These are phyloP conservation scores for Leccinum pellstonianum DNA, from an alignment of 768 basidiomycete species.

Conservation along the genomic window DNA sequence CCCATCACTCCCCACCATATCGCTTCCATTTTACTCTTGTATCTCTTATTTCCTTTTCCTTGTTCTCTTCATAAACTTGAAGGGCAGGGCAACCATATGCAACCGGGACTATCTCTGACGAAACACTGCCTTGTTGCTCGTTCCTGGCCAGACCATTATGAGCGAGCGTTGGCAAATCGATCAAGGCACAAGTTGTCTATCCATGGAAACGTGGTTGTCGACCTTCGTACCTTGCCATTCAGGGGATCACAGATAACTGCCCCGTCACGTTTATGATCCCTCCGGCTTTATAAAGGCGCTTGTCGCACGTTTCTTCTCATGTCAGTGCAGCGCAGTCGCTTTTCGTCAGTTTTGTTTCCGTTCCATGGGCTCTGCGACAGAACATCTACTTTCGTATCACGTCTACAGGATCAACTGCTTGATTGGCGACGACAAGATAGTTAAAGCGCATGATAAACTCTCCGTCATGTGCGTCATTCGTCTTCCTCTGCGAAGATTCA, in stretches of 20 bases:
- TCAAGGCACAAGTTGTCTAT: not conserved
- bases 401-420: slow-evolving; percentile 27
- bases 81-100: not conserved
- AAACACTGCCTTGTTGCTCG: not conserved
- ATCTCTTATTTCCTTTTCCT: not conserved
- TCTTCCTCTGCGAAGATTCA: not conserved
- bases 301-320: not conserved
- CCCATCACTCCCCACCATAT: not conserved
- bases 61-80: not conserved
- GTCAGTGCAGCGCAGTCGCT: not conserved
- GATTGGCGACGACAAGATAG: slow-evolving; percentile 24
- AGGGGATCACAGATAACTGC: not conserved
- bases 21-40: not conserved
- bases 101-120: not conserved
- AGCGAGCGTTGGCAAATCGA: not conserved
- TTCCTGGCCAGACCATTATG: not conserved
- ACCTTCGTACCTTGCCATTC: not conserved
- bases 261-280: not conserved
- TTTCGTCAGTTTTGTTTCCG: not conserved
- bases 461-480: slow-evolving; percentile 18
- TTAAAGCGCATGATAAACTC: slow-evolving; percentile 27
- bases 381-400: slow-evolving; percentile 20
- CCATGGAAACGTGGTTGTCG: not conserved
- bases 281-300: not conserved
- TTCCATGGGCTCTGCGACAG: slow-evolving; percentile 4